Evolutionary conservation across 2,329 filamentous ascomycete genomes (phyloP).

Genomic region (Epichloe elymi): DNA sequence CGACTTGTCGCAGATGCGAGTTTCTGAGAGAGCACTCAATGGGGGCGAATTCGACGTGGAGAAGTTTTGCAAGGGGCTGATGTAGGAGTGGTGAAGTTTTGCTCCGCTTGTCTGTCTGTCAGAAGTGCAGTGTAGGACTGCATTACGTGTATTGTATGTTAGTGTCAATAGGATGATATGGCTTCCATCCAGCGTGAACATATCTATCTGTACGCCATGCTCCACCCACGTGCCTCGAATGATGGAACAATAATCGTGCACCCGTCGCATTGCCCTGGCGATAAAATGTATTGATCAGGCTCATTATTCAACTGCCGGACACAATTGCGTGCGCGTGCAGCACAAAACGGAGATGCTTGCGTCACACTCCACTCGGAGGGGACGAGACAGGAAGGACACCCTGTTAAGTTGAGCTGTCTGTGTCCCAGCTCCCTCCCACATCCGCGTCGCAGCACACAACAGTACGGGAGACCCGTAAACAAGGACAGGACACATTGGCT

Average conservation of each 20-base stretch:
- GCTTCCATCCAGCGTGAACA: neutral
- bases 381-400: conserved; percentile 3
- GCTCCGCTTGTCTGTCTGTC: neutral
- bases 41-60: neutral
- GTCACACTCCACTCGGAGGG: no score
- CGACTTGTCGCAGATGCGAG: neutral
- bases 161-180: neutral
- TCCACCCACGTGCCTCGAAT: no score
- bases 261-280: no score
- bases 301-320: no score
- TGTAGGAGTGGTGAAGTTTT: neutral
- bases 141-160: neutral
- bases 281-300: no score
- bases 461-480: neutral
- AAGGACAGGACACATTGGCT: no score
- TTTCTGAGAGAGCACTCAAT: neutral
- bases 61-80: neutral
- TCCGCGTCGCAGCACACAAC: neutral
- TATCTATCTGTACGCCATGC: no score
- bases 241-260: no score
- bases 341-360: no score
- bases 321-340: no score
- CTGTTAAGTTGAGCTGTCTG: neutral
- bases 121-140: neutral
- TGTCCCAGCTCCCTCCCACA: neutral